A percentile compares a stretch with the other conserved stretches of the same genome.
Conservation (phyloP, 2,329 filamentous ascomycete species). For the Fusarium albosuccineum region DNA sequence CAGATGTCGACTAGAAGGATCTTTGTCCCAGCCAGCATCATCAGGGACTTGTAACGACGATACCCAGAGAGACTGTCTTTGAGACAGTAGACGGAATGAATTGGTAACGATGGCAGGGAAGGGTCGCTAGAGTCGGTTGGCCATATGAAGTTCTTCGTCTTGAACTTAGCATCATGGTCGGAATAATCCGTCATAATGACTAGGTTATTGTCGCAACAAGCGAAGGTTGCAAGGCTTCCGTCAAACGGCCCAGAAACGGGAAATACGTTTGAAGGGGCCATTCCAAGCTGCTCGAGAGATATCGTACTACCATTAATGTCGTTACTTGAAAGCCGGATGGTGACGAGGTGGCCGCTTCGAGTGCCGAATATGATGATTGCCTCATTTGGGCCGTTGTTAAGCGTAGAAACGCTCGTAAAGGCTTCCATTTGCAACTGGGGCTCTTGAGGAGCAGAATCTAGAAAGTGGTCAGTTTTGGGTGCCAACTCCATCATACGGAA, state of each 20-base stretch:
- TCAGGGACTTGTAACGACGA: conserved; percentile 57
- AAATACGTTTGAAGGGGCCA: conserved; percentile 53
- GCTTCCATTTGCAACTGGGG: conserved; percentile 51
- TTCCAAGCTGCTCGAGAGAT: conserved; percentile 51
- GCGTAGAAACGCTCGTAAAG: conserved; percentile 60
- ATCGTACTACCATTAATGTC: conserved; percentile 44
- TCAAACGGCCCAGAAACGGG: conserved; percentile 43
- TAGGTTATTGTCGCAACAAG: conserved; percentile 63
- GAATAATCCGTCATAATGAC: conserved; percentile 58
- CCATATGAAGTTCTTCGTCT: conserved; percentile 62
- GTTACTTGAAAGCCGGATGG: conserved; percentile 47
- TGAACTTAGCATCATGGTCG: conserved; percentile 48
- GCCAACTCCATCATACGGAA: background rate
- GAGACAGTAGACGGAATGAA: conserved; percentile 63
- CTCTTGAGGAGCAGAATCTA: conserved; percentile 9
- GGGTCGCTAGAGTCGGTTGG: conserved; percentile 63
- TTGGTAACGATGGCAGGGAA: conserved; percentile 59
- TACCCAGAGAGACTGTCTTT: conserved; percentile 54
- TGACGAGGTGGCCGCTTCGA: conserved; percentile 65
- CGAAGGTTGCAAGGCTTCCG: conserved; percentile 53
- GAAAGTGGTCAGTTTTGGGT: conserved; percentile 13
- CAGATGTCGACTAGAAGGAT: conserved; percentile 68
- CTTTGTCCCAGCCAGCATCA: conserved; percentile 63
- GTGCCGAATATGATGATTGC: conserved; percentile 61
- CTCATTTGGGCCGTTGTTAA: conserved; percentile 45